phyloP scores from a whole-genome alignment of 2,329 filamentous ascomycete species.

The Alternaria atra region DNA sequence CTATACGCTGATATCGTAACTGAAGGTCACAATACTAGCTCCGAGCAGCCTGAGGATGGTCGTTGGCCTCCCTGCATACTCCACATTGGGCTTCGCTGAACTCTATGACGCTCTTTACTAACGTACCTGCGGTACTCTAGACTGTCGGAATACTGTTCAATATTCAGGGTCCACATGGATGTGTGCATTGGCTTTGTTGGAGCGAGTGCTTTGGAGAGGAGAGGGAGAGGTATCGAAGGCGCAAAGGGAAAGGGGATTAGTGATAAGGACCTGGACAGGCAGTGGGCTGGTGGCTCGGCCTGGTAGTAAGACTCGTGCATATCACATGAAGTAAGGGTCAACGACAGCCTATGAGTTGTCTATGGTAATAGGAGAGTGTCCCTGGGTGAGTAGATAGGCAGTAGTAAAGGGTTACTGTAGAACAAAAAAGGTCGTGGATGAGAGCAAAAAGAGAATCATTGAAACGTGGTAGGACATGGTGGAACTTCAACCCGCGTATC shows the following conservation, averaged over 20 bases:
- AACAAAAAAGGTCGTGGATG: background rate
- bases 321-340: background rate
- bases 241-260: background rate
- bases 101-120: background rate
- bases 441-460: too few relatives aligned
- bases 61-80: background rate
- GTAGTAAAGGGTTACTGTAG: too few relatives aligned
- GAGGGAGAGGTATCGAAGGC: background rate
- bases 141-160: background rate
- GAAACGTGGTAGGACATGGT: background rate
- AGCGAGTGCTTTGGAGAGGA: background rate
- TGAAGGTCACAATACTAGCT: background rate
- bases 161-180: background rate
- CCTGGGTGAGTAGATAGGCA: too few relatives aligned
- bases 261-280: background rate
- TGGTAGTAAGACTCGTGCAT: background rate
- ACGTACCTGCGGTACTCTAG: background rate
- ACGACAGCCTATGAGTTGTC: background rate
- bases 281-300: background rate
- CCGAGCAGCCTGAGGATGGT: background rate
- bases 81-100: background rate
- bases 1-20: background rate
- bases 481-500: background rate
- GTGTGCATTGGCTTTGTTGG: background rate
- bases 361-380: too few relatives aligned